Conservation (phyloP, 2,329 filamentous ascomycete genomes). For the Trichophyton schoenleinii region DNA sequence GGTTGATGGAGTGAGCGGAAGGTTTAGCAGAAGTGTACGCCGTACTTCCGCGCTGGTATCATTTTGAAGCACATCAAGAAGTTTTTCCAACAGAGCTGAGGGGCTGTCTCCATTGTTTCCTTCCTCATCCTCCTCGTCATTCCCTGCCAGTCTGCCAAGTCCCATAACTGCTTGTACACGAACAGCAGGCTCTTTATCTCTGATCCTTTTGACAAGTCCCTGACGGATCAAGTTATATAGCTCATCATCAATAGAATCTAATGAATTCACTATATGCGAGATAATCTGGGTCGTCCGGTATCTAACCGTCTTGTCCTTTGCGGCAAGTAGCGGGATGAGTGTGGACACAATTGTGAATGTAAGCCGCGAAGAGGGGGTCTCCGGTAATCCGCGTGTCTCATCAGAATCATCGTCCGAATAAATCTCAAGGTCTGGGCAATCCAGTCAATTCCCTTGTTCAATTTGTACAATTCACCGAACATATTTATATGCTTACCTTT, state of each 20-base stretch:
- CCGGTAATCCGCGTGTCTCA: constrained; percentile 57
- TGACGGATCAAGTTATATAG: constrained; percentile 71
- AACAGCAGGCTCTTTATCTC: constrained; percentile 88
- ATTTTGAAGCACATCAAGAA: constrained; percentile 80
- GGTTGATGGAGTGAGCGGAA: constrained; percentile 73
- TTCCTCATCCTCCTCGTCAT: constrained; percentile 54
- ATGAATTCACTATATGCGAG: constrained; percentile 79
- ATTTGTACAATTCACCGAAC: neutral
- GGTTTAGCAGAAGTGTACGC: constrained; percentile 72
- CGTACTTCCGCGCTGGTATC: constrained; percentile 90
- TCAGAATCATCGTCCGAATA: constrained; percentile 49
- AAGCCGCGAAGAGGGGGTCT: constrained; percentile 74
- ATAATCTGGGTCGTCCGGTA: constrained; percentile 84
- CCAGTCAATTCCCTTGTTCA: neutral
- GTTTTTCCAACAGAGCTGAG: constrained; percentile 60
- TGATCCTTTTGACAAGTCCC: constrained; percentile 68
- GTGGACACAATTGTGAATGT: constrained; percentile 60
- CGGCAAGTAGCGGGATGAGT: constrained; percentile 60
- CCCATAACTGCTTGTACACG: constrained; percentile 85
- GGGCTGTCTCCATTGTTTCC: constrained; percentile 54
- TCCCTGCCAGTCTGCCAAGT: constrained; percentile 70
- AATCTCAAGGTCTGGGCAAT: constrained; percentile 50
- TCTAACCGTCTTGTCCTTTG: constrained; percentile 86
- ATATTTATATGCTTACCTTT: constrained; percentile 34
- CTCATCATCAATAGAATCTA: constrained; percentile 85